phyloP scores from a whole-genome alignment of 805 yeast species.

The Cyberlindnera sargentensis region DNA sequence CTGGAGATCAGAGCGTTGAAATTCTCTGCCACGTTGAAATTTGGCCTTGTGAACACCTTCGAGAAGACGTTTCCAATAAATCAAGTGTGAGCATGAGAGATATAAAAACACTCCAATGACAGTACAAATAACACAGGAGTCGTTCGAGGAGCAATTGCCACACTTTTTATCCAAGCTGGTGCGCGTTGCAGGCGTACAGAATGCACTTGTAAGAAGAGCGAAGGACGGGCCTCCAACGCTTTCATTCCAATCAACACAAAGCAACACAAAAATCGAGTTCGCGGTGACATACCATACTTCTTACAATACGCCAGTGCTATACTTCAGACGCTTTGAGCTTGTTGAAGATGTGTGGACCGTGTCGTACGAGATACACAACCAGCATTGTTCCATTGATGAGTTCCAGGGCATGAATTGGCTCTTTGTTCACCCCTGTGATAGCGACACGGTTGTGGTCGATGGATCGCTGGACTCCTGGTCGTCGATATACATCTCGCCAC shows the following conservation, averaged over 20 bases:
- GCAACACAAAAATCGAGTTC: background rate
- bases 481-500: constrained; percentile 18
- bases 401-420: constrained; percentile 10
- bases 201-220: background rate
- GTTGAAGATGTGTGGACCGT: constrained; percentile 3
- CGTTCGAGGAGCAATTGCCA: background rate
- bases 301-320: constrained; percentile 11
- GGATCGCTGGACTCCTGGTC: constrained; percentile 24
- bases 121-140: background rate
- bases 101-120: background rate
- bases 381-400: constrained; percentile 6
- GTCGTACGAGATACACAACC: background rate
- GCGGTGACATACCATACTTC: background rate
- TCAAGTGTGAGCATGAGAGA: background rate
- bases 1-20: no score
- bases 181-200: background rate
- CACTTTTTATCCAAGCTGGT: background rate
- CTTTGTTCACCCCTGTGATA: constrained; percentile 37
- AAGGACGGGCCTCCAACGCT: background rate
- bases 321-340: constrained; percentile 4
- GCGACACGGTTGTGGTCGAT: constrained; percentile 18
- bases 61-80: no score
- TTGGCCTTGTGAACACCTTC: no score
- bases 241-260: background rate
- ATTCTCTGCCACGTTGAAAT: no score